phyloP scores from a whole-genome alignment of 352 stramenopile genomes.

The Phytophthora kernoviae region DNA sequence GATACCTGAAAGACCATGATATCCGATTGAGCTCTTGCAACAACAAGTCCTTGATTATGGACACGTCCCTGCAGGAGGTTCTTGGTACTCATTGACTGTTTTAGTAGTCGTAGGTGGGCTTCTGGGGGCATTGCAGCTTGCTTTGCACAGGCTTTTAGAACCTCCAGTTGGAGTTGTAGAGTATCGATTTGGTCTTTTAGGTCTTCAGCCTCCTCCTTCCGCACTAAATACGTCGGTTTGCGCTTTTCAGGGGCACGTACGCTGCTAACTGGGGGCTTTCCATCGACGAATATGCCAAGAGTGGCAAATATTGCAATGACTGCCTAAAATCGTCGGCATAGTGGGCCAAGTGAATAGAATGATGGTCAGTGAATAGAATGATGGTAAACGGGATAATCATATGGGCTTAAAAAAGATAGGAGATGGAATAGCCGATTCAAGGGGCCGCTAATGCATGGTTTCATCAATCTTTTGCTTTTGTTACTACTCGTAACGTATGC shows the following conservation, averaged over 20 bases:
- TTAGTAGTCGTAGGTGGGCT: slow-evolving; percentile 14
- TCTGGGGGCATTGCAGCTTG: slow-evolving; percentile 8
- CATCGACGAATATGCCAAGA: too few relatives aligned
- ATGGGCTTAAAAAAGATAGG: too few relatives aligned
- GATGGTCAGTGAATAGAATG: too few relatives aligned
- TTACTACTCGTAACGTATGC: too few relatives aligned
- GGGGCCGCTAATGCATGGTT: too few relatives aligned
- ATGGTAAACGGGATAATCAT: too few relatives aligned
- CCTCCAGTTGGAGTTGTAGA: slow-evolving; percentile 6
- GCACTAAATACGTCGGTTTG: slow-evolving; percentile 34
- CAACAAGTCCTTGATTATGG: slow-evolving; percentile 11
- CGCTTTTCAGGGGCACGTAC: slow-evolving; percentile 25
- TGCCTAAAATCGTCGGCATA: too few relatives aligned
- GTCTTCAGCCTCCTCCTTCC: slow-evolving; percentile 18
- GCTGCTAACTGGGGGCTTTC: background rate
- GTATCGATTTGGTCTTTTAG: slow-evolving; percentile 14
- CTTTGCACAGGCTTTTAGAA: slow-evolving; percentile 6
- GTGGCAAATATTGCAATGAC: too few relatives aligned
- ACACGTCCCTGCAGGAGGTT: slow-evolving; percentile 11
- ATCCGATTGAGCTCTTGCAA: slow-evolving; percentile 20
- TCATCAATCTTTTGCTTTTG: too few relatives aligned
- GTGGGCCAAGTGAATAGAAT: too few relatives aligned
- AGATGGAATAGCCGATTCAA: too few relatives aligned
- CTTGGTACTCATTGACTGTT: slow-evolving; percentile 12
- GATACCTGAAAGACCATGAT: slow-evolving; percentile 16